Conservation (phyloP, 148 eudicot genomes). For the Cornus controversa region DNA sequence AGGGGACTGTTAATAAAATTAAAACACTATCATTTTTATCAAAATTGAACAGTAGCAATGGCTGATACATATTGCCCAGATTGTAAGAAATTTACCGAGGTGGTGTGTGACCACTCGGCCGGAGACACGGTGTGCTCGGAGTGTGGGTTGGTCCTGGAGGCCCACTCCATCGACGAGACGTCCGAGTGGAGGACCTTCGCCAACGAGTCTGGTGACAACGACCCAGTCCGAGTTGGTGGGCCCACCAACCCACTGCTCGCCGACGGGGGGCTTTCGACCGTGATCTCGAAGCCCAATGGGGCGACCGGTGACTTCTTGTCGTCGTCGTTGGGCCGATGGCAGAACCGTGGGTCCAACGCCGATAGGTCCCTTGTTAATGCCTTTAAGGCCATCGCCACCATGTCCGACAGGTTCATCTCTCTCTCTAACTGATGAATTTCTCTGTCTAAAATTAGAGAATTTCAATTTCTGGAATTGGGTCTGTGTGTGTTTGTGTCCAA, state of each 20-base stretch:
- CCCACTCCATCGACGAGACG: slow-evolving; percentile 54
- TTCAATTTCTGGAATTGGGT: background rate
- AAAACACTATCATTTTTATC: no score
- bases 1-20: no score
- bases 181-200: slow-evolving; percentile 65
- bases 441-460: background rate
- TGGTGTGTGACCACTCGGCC: slow-evolving; percentile 55
- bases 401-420: slow-evolving; percentile 43
- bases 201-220: slow-evolving; percentile 57
- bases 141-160: slow-evolving; percentile 53
- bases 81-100: slow-evolving; percentile 47
- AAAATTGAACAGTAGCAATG: slow-evolving; percentile 11
- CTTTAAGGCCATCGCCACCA: slow-evolving; percentile 48
- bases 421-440: background rate
- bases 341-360: slow-evolving; percentile 52
- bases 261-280: slow-evolving; percentile 46
- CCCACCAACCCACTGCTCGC: slow-evolving; percentile 48
- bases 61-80: slow-evolving; percentile 40
- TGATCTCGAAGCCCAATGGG: slow-evolving; percentile 47
- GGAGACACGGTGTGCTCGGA: slow-evolving; percentile 61
- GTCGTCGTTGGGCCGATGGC: slow-evolving; percentile 44
- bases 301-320: slow-evolving; percentile 35
- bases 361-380: slow-evolving; percentile 50
- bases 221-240: slow-evolving; percentile 58
- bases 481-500: background rate